Evolutionary conservation across 371 early-diverging fungal genomes (phyloP).

Genomic region (Sporodiniella umbellata): DNA sequence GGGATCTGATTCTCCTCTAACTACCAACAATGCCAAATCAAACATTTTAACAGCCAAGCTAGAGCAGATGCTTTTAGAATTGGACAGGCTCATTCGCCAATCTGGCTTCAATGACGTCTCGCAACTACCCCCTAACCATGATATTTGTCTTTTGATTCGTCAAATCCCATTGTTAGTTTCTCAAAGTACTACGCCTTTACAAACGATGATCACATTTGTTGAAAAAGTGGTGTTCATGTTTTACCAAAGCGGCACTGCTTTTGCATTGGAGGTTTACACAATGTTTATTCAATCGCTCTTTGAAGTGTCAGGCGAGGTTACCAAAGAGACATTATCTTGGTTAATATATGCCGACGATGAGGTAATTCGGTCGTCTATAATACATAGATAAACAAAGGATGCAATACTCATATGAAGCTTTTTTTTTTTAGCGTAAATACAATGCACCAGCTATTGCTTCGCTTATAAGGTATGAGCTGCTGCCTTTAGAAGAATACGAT

Average conservation of each 20-base stretch:
- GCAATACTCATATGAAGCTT: slow-evolving; percentile 3
- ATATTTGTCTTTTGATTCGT: slow-evolving; percentile 66
- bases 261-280: slow-evolving; percentile 80
- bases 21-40: slow-evolving; percentile 8
- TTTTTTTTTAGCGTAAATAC: slow-evolving; percentile 75
- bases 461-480: slow-evolving; percentile 73
- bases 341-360: slow-evolving; percentile 91
- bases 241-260: slow-evolving; percentile 68
- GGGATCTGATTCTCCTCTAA: slow-evolving; percentile 9
- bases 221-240: slow-evolving; percentile 83
- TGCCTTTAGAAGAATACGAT: slow-evolving; percentile 81
- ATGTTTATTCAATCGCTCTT: slow-evolving; percentile 77
- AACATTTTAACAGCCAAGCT: slow-evolving; percentile 58
- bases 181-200: slow-evolving; percentile 66
- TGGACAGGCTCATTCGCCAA: slow-evolving; percentile 68
- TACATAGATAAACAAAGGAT: not conserved
- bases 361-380: no score
- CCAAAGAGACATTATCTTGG: slow-evolving; percentile 87
- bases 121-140: slow-evolving; percentile 75
- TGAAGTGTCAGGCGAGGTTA: slow-evolving; percentile 71
- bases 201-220: slow-evolving; percentile 70
- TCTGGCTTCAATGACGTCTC: slow-evolving; percentile 52
- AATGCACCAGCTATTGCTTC: slow-evolving; percentile 76
- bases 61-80: slow-evolving; percentile 62
- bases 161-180: slow-evolving; percentile 68